Evolutionary conservation across 140 eudicot genomes (phyloP).

Genomic region (Eryngium alpinum): DNA sequence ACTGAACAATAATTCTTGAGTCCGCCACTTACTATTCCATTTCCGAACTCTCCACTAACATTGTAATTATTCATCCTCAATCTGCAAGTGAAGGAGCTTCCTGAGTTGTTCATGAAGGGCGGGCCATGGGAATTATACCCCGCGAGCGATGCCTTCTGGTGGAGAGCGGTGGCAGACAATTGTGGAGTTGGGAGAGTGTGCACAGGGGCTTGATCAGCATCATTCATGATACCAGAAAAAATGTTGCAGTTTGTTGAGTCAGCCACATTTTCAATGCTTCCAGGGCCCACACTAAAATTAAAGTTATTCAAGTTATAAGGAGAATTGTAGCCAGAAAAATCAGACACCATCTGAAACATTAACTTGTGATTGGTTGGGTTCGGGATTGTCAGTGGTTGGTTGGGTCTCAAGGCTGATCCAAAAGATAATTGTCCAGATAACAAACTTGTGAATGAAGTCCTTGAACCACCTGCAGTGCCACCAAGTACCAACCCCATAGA

Average conservation of each 20-base stretch:
- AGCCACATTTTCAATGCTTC: no score
- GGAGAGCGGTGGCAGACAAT: constrained; percentile 77
- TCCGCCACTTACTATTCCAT: neutral
- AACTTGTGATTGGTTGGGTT: neutral
- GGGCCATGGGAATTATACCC: constrained; percentile 47
- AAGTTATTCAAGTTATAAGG: no score
- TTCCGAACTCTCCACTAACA: neutral
- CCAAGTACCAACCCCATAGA: neutral
- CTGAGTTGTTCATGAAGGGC: constrained; percentile 36
- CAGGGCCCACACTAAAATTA: no score
- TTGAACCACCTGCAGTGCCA: neutral
- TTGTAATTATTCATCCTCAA: constrained; percentile 1
- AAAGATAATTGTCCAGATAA: constrained; percentile 11
- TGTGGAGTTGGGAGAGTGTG: constrained; percentile 27
- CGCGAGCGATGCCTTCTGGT: constrained; percentile 57
- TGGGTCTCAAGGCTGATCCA: constrained; percentile 24
- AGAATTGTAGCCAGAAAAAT: no score
- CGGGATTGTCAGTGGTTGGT: neutral
- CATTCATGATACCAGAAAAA: neutral
- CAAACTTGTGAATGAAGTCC: constrained; percentile 8
- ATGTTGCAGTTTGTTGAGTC: neutral
- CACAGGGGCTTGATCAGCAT: constrained; percentile 10
- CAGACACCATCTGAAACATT: no score
- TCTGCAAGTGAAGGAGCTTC: constrained; percentile 25
- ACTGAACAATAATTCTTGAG: constrained; percentile 25